Base-by-base conservation (phyloP, 2,329 filamentous ascomycete genomes). In the Penicillium sp. region DNA sequence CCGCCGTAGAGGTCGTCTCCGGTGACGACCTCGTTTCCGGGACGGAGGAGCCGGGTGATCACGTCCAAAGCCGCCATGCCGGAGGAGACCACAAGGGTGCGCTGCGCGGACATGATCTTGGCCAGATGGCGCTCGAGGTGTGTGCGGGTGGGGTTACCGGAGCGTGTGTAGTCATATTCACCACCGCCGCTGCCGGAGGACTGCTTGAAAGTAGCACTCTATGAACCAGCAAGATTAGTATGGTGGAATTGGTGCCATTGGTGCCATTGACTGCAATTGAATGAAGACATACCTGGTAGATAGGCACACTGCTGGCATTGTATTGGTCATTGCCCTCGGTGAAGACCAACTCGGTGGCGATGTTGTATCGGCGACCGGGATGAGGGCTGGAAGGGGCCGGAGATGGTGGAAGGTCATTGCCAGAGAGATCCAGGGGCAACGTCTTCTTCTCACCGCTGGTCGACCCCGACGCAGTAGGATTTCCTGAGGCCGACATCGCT, bases 121-220 rank as follows among this genome's bases (percentile, higher is more conserved):
- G 95, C 94, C 66, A 99, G 81, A 75, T 99, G 94, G 55, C 93
- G 87, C 79, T 99, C 94, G 59, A 99, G 85, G 70, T 99, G 94
- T 32, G 93, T 96, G 61, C 94, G 86, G 54, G 94, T 99, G 16
- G 94, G 94, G 73, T 99, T 99, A 53, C 94, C 94, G 34, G 92
- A 97, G 57, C 95, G 90, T 56, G 94, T 97, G 79, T 99, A 99
- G 79, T 99, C 94, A 76, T 97, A 99, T 75, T 97, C 92, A 63
- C 85, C 89, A 56, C 90, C 91, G 55, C 90, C 91, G 43, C 77
- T 82, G 58, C 89, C 88, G 16, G 88, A 90, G 21, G 84, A 84
- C 76, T 97, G 94, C 78, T 99, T 99, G 81, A 99, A 99, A 36
- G 94, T 99, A 45, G 94, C 95, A 45, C 91, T 96, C 83, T 88